phyloP scores from a whole-genome alignment of 2,329 filamentous ascomycete genomes.

The Aureobasidium sp. region DNA sequence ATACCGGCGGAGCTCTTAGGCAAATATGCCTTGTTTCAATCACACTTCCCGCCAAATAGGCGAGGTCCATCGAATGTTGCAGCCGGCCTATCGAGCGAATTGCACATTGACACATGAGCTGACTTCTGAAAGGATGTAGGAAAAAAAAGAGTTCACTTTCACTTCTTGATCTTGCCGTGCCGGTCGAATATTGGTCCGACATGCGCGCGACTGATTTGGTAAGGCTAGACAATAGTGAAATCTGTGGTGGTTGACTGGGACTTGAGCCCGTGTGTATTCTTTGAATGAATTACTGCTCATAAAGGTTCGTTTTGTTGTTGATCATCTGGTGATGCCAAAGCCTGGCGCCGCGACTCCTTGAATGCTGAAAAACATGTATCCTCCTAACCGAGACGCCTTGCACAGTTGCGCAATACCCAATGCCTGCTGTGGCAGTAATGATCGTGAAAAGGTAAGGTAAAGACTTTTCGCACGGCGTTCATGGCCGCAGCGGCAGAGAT shows the following conservation, averaged over 20 bases:
- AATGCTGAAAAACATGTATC: constrained; percentile 10
- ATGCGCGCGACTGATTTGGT: not conserved
- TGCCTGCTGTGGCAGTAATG: constrained; percentile 4
- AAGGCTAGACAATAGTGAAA: not conserved
- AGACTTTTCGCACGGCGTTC: constrained; percentile 3
- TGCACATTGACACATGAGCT: not conserved
- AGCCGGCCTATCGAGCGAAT: too few relatives aligned
- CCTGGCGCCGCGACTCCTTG: constrained; percentile 1
- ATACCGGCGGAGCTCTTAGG: constrained; percentile 4
- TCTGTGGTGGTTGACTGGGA: not conserved
- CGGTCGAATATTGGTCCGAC: not conserved
- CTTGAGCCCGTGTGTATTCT: not conserved
- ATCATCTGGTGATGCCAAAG: not conserved
- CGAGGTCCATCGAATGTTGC: not conserved
- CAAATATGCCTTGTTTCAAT: not conserved
- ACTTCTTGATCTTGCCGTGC: too few relatives aligned
- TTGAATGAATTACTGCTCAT: not conserved
- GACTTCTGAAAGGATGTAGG: not conserved
- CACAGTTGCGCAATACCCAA: constrained; percentile 6
- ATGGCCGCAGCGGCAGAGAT: not conserved
- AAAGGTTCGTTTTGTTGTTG: constrained; percentile 2
- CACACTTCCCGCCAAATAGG: not conserved
- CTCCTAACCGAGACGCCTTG: constrained; percentile 11
- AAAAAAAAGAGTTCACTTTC: not conserved
- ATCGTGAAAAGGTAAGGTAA: not conserved